These are phyloP conservation scores for Orbilia brochopaga DNA, from an alignment of 2,329 filamentous ascomycete species.

Conservation along the genomic window DNA sequence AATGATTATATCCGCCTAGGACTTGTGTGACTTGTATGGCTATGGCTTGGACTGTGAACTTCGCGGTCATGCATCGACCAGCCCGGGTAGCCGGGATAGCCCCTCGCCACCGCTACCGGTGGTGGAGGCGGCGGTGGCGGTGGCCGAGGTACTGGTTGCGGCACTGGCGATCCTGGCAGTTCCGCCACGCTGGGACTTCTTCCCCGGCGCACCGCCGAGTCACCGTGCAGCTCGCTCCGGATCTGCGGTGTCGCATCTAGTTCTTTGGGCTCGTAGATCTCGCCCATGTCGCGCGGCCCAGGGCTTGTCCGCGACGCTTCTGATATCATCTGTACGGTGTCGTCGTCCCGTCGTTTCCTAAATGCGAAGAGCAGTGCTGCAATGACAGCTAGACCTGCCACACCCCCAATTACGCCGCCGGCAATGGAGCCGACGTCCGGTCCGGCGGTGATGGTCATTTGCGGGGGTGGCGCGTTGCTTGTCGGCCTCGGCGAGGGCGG, in stretches of 20 bases:
- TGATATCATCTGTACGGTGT: conserved; percentile 13
- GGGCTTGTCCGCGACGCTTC: conserved; percentile 27
- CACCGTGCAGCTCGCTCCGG: conserved; percentile 38
- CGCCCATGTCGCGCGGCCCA: conserved; percentile 44
- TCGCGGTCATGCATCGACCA: no score
- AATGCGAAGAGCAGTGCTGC: conserved; percentile 59
- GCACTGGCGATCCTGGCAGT: conserved; percentile 25
- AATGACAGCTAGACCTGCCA: conserved; percentile 59
- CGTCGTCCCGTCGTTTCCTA: conserved; percentile 56
- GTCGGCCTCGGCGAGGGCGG: neutral
- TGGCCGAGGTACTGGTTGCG: neutral
- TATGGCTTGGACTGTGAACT: no score
- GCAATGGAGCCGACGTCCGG: conserved; percentile 60
- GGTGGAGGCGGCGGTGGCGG: neutral
- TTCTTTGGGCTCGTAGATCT: conserved; percentile 45
- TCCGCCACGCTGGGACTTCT: conserved; percentile 11
- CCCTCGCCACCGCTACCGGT: neutral
- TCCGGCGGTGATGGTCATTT: conserved; percentile 2
- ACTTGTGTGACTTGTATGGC: no score
- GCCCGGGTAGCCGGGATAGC: no score
- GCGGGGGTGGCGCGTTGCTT: neutral
- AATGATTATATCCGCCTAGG: no score
- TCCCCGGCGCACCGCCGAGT: conserved; percentile 27
- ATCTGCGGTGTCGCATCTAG: conserved; percentile 40
- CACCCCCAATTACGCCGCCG: conserved; percentile 61